phyloP scores from a whole-genome alignment of 1,139 yeast genomes.

The Hanseniaspora sp. region DNA sequence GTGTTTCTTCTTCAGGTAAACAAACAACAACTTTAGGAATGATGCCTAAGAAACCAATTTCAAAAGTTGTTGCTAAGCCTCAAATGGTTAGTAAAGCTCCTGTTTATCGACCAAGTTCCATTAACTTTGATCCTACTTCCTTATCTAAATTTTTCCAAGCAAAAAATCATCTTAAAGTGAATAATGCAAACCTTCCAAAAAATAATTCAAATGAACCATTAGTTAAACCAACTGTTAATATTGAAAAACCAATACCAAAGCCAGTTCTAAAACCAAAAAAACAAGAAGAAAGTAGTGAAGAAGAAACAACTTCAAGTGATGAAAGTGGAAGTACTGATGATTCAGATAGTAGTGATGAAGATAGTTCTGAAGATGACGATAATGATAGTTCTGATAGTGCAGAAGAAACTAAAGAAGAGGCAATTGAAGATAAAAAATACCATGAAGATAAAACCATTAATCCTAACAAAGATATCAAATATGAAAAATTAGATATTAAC shows the following conservation, averaged over 20 bases:
- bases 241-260: background rate
- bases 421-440: conserved; percentile 2
- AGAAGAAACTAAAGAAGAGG: conserved; percentile 15
- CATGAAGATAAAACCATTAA: conserved; percentile 1
- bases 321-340: conserved; percentile 11
- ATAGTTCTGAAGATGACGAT: conserved; percentile 17
- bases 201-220: conserved; percentile 18
- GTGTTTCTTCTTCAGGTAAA: conserved; percentile 8
- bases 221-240: conserved; percentile 1
- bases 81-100: background rate
- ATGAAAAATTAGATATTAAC: background rate
- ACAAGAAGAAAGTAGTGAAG: conserved; percentile 20
- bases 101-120: conserved; percentile 12
- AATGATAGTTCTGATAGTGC: conserved; percentile 16
- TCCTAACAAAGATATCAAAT: background rate
- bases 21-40: conserved; percentile 7
- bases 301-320: conserved; percentile 19
- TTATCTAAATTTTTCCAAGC: conserved; percentile 31
- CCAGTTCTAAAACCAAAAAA: background rate
- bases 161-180: conserved; percentile 22
- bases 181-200: background rate
- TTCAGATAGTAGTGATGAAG: conserved; percentile 17
- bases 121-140: conserved; percentile 29
- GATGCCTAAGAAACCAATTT: background rate
- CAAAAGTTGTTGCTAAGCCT: background rate